Base-by-base conservation (phyloP, 805 yeast genomes). In the Sugiyamaella boreocaroliniensis region DNA sequence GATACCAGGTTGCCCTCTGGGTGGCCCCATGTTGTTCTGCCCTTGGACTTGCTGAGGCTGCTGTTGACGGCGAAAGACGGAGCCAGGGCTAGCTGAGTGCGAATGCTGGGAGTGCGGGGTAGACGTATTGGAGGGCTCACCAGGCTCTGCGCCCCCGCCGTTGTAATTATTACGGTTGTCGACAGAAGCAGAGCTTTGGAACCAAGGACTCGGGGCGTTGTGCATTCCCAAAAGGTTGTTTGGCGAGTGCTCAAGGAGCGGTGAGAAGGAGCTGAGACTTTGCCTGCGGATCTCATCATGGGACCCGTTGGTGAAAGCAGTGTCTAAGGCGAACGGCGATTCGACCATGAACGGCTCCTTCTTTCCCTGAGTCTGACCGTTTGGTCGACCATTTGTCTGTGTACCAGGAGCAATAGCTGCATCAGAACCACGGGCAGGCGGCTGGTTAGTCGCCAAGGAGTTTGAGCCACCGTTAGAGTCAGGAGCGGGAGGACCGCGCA, bases 151-250 rank as follows among this genome's bases (percentile, higher is more conserved):
- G 43, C 15, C 19, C n/a, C 26, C 26, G 19, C 44, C n/a, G 26
- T 16, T 42, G 44, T 14, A 18, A 20, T 6, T 22, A 6, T 32
- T 32, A 14, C 44, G 20, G 44, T 20, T 42, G 26, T 18, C 26
- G 26, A 16, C 20, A 14, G 44, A 12, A 3, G 44, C 22, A 6
- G 51, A 49, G 20, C 29, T 16, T n/a, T 26, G 48, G 19, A 43
- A 49, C 52, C 52, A 49, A 4, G 52, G 48, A 15, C 52, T 49
- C 12, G 40, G 52, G 12, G 47, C 52, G n/a, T 40, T 40, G 9
- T 41, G 19, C 5, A 49, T 43, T 14, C 48, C 52, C 37, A 49
- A 20, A 18, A 49, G 29, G 19, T 48, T 49, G 18, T 40, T 20
- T 4, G 52, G 52, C 15, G 52, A 49, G 18, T 43, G 52, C 16